phyloP scores from a whole-genome alignment of 2,329 filamentous ascomycete genomes.

The Colletotrichum sp. region DNA sequence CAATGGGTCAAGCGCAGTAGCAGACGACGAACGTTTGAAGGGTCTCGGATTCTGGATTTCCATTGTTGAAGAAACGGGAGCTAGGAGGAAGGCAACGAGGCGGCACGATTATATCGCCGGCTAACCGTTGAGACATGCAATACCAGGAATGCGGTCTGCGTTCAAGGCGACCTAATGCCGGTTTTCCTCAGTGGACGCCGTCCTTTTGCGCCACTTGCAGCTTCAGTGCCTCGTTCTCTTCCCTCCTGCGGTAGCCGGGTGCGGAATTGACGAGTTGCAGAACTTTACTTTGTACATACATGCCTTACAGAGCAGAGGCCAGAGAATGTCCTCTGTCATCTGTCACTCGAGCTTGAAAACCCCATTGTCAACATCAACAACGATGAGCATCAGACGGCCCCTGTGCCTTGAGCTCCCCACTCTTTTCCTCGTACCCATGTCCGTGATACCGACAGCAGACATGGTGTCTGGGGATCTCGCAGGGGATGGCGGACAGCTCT shows the following conservation, averaged over 20 bases:
- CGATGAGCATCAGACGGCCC: background rate
- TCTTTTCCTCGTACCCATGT: background rate
- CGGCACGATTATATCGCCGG: background rate
- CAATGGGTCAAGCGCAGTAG: background rate
- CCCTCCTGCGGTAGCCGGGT: background rate
- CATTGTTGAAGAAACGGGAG: background rate
- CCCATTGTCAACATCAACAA: background rate
- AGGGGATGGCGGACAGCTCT: constrained; percentile 10
- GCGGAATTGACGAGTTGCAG: background rate
- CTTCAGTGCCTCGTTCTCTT: background rate
- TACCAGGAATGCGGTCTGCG: background rate
- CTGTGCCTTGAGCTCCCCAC: background rate
- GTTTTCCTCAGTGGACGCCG: background rate
- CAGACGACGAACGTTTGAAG: background rate
- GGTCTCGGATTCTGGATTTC: background rate
- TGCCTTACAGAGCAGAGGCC: background rate
- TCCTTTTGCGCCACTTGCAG: background rate
- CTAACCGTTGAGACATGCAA: background rate
- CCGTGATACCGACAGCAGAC: constrained; percentile 6
- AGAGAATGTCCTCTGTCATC: background rate
- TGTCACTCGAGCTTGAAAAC: background rate
- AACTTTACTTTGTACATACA: background rate
- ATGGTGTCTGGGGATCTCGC: constrained; percentile 9
- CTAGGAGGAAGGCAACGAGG: background rate
- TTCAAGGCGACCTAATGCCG: background rate